These are phyloP conservation scores for Sporothrix dimorphospora DNA, from an alignment of 2,329 filamentous ascomycete genomes.

Conservation along the genomic window DNA sequence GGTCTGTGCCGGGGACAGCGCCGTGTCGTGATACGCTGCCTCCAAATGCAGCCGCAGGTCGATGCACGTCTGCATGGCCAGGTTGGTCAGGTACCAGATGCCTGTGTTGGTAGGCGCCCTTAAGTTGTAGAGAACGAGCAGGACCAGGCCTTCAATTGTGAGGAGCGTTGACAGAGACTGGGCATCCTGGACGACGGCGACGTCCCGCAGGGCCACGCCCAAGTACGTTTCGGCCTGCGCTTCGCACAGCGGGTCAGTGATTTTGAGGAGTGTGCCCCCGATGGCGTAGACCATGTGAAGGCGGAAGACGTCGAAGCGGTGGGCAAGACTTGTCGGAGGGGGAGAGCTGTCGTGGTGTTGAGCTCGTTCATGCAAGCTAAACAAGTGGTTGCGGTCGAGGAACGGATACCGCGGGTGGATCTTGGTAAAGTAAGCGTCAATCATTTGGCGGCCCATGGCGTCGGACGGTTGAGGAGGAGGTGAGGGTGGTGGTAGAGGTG, in stretches of 20 bases:
- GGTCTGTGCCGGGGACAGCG: background rate
- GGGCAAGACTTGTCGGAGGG: conserved; percentile 34
- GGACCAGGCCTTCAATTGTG: conserved; percentile 55
- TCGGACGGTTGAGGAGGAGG: background rate
- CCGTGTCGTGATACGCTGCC: conserved; percentile 19
- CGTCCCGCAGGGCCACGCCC: conserved; percentile 52
- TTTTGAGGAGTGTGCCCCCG: conserved; percentile 51
- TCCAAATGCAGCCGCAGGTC: conserved; percentile 52
- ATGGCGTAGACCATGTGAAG: conserved; percentile 57
- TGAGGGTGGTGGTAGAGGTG: background rate
- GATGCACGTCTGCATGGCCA: conserved; percentile 57
- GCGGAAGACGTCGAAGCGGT: conserved; percentile 52
- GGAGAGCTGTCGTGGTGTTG: conserved; percentile 38
- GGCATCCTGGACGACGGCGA: conserved; percentile 51
- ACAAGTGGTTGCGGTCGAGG: conserved; percentile 49
- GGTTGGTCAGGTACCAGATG: conserved; percentile 58
- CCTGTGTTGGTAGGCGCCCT: conserved; percentile 54
- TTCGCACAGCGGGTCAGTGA: conserved; percentile 46
- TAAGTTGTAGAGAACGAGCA: conserved; percentile 55
- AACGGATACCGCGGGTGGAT: conserved; percentile 54
- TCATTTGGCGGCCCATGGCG: conserved; percentile 22
- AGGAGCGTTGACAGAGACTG: conserved; percentile 45
- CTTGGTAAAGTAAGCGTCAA: conserved; percentile 35
- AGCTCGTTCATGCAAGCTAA: conserved; percentile 46
- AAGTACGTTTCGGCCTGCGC: conserved; percentile 48